Evolutionary conservation across 2,329 filamentous ascomycete species (phyloP).

Genomic region (Macrophomina tecta): DNA sequence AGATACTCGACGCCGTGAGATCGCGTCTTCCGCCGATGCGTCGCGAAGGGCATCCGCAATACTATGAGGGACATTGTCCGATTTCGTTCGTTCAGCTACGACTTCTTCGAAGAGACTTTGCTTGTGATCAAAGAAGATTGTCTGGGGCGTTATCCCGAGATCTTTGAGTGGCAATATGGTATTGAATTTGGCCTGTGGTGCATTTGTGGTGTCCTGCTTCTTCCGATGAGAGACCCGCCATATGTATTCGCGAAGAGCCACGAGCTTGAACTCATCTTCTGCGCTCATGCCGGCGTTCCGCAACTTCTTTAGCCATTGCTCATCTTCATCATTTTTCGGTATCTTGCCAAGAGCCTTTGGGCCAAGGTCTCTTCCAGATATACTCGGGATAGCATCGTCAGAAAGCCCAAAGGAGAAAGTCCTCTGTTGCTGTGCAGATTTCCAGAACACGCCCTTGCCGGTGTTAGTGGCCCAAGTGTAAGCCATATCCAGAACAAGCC

Average conservation of each 20-base stretch:
- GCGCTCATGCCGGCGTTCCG: conserved; percentile 79
- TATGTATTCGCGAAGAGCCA: conserved; percentile 87
- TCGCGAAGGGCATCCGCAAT: conserved; percentile 91
- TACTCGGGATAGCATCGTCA: conserved; percentile 59
- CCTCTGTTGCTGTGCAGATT: conserved; percentile 71
- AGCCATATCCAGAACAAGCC: conserved; percentile 83
- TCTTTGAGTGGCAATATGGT: conserved; percentile 76
- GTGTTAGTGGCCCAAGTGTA: conserved; percentile 83
- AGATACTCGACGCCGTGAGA: conserved; percentile 52
- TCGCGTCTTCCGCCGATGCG: conserved; percentile 78
- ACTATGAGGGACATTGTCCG: conserved; percentile 64
- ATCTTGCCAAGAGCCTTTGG: conserved; percentile 66
- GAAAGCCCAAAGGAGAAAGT: conserved; percentile 71
- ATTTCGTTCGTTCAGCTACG: conserved; percentile 40
- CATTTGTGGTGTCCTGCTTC: conserved; percentile 54
- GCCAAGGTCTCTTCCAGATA: conserved; percentile 63
- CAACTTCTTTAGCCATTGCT: conserved; percentile 86
- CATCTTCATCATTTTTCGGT: conserved; percentile 86
- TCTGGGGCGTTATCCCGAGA: conserved; percentile 81
- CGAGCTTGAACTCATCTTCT: conserved; percentile 89
- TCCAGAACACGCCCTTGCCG: conserved; percentile 89
- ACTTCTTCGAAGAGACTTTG: conserved; percentile 57
- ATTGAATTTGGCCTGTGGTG: conserved; percentile 59
- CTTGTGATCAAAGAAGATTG: conserved; percentile 88
- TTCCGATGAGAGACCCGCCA: conserved; percentile 82